Evolutionary conservation across 2,329 filamentous ascomycete species (phyloP).

Genomic region (Huntiella bhutanensis): DNA sequence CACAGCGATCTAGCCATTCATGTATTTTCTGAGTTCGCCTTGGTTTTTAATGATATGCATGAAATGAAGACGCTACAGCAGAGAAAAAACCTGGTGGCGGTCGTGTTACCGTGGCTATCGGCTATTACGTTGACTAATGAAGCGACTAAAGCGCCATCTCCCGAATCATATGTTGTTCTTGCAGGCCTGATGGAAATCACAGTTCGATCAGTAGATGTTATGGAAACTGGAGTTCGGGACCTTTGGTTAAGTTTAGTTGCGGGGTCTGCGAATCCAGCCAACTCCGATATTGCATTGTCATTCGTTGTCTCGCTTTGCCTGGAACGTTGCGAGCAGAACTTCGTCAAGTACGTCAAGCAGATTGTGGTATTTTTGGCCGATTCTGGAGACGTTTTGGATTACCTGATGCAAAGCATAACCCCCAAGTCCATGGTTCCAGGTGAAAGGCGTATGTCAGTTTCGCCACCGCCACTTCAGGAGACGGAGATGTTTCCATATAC

Average conservation of each 20-base stretch:
- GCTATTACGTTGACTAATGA: constrained; percentile 83
- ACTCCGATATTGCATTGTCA: constrained; percentile 83
- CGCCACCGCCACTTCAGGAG: constrained; percentile 52
- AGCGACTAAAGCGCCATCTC: constrained; percentile 75
- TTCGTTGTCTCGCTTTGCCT: constrained; percentile 92
- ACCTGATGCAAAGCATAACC: constrained; percentile 73
- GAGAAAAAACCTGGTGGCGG: constrained; percentile 84
- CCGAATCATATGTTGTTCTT: constrained; percentile 81
- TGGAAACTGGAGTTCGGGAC: constrained; percentile 94
- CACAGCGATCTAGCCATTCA: constrained; percentile 80
- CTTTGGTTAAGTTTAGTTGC: constrained; percentile 93
- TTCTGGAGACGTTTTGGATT: constrained; percentile 81
- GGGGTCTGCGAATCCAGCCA: constrained; percentile 65
- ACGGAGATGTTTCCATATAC: constrained; percentile 65
- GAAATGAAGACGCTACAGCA: constrained; percentile 54
- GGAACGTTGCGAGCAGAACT: constrained; percentile 89
- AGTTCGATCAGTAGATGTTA: constrained; percentile 42
- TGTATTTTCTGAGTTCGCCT: constrained; percentile 87
- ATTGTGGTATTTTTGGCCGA: constrained; percentile 75
- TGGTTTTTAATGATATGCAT: constrained; percentile 82
- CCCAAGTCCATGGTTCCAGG: constrained; percentile 95
- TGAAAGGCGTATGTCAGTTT: constrained; percentile 45
- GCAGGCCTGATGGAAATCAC: constrained; percentile 94
- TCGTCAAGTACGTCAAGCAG: constrained; percentile 94
- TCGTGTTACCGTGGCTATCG: constrained; percentile 91